Conservation (phyloP, 345 rosid genomes). For the Hibiscus trionum region DNA sequence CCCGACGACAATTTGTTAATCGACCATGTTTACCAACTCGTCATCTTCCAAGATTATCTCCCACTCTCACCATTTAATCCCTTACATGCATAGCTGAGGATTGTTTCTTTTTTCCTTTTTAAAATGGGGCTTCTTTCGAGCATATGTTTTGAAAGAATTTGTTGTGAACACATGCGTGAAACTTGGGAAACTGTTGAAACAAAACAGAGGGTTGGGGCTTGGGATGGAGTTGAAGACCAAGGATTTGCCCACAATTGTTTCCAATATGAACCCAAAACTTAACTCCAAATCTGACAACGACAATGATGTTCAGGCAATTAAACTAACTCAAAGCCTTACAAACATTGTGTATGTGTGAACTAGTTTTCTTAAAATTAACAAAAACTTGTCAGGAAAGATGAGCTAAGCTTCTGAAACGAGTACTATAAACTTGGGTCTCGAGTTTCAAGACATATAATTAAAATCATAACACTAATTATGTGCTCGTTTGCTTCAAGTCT, state of each 20-base stretch:
- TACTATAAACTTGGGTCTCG: background rate
- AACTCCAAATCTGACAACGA: slow-evolving; percentile 16
- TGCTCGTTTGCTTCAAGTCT: background rate
- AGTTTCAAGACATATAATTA: background rate
- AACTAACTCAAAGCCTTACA: background rate
- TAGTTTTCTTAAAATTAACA: background rate
- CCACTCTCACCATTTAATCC: background rate
- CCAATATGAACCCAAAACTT: slow-evolving; percentile 19
- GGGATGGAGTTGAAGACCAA: slow-evolving; percentile 28
- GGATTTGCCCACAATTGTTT: slow-evolving; percentile 9
- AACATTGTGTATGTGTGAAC: no score
- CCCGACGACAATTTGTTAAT: slow-evolving; percentile 63
- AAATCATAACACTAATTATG: background rate
- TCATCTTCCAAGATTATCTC: slow-evolving; percentile 63
- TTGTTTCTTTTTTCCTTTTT: background rate
- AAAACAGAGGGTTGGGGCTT: slow-evolving; percentile 28
- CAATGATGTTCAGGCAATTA: slow-evolving; percentile 19
- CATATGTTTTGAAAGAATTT: slow-evolving; percentile 74
- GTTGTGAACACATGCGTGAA: slow-evolving; percentile 63
- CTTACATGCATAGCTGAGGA: background rate
- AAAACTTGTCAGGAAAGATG: background rate
- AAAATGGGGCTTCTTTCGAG: background rate
- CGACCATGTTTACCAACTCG: slow-evolving; percentile 65
- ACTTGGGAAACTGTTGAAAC: slow-evolving; percentile 59
- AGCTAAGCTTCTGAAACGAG: slow-evolving; percentile 3